Conservation (phyloP, 2,329 filamentous ascomycete species). For the Chrysosporium queenslandicum region DNA sequence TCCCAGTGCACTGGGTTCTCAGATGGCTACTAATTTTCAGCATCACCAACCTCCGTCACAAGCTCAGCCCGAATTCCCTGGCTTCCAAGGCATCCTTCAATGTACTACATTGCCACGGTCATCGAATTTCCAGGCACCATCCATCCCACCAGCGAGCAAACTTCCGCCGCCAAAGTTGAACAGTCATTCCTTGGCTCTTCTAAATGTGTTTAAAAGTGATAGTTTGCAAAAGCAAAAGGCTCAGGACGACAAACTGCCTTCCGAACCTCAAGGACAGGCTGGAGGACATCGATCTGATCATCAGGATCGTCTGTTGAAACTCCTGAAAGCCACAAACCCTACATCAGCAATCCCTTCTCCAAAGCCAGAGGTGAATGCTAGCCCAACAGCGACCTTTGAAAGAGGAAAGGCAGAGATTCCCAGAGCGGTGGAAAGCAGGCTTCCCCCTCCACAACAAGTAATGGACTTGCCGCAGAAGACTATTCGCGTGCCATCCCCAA, state of each 20-base stretch:
- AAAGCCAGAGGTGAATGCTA: constrained; percentile 29
- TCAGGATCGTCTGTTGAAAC: constrained; percentile 30
- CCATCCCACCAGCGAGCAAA: constrained; percentile 47
- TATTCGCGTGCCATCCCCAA: background rate
- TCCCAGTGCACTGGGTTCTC: background rate
- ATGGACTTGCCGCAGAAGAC: background rate
- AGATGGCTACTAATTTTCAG: background rate
- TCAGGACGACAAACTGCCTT: constrained; percentile 17
- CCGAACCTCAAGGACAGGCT: constrained; percentile 16
- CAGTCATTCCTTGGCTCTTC: constrained; percentile 47
- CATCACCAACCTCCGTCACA: background rate
- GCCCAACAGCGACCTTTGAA: constrained; percentile 25
- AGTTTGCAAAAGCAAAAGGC: constrained; percentile 23
- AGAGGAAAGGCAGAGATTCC: background rate
- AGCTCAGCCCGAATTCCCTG: background rate
- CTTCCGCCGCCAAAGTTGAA: constrained; percentile 50
- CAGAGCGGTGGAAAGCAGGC: background rate
- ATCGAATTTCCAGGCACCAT: constrained; percentile 25
- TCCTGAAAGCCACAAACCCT: constrained; percentile 19
- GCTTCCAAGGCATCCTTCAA: background rate
- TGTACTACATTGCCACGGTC: background rate
- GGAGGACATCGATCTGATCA: constrained; percentile 27
- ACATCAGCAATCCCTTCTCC: background rate
- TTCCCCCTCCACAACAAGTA: background rate
- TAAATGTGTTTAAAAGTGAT: constrained; percentile 48